Evolutionary conservation across 2,329 filamentous ascomycete genomes (phyloP).

Genomic region (Ceratocystiopsis sp.): DNA sequence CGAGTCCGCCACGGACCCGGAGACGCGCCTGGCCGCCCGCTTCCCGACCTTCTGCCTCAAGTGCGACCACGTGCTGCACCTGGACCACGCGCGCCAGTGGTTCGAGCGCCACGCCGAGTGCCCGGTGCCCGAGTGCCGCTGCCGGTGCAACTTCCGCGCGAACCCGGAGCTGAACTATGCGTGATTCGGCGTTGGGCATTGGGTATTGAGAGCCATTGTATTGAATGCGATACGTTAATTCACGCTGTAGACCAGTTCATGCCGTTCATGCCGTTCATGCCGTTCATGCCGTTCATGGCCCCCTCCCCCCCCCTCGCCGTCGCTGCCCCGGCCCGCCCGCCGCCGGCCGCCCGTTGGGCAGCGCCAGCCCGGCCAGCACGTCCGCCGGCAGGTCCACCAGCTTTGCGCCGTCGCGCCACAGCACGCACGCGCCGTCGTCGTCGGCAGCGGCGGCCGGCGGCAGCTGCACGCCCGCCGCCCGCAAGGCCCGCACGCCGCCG

Average conservation of each 20-base stretch:
- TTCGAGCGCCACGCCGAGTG: constrained; percentile 48
- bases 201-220: no score
- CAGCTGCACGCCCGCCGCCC: constrained; percentile 26
- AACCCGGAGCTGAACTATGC: constrained; percentile 42
- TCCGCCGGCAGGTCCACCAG: constrained; percentile 47
- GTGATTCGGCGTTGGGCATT: no score
- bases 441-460: background rate
- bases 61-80: constrained; percentile 50
- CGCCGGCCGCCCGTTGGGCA: constrained; percentile 28
- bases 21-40: constrained; percentile 30
- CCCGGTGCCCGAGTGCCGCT: constrained; percentile 51
- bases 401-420: constrained; percentile 56
- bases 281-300: no score
- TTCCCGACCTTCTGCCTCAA: constrained; percentile 54
- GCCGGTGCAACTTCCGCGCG: constrained; percentile 43
- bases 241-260: no score
- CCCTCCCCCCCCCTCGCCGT: no score
- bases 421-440: no score
- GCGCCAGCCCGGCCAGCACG: constrained; percentile 25
- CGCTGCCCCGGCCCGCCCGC: background rate
- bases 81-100: constrained; percentile 52
- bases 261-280: no score
- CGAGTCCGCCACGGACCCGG: constrained; percentile 30
- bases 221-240: no score
- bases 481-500: constrained; percentile 3